Conservation (phyloP, 139 green algal species). For the Pseudopediastrum boryanum region DNA sequence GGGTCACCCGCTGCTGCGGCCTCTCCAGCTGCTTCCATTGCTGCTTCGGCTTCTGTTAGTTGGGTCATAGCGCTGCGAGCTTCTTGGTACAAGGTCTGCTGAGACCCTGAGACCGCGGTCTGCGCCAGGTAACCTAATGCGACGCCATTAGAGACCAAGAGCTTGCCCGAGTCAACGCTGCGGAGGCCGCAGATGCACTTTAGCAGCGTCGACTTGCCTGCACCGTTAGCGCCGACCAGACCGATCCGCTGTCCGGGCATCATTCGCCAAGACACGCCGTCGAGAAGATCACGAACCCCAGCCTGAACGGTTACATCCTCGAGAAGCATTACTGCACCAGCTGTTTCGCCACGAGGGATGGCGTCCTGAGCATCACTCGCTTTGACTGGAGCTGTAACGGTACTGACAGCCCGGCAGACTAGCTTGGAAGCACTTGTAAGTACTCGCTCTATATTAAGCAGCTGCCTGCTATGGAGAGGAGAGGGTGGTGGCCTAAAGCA, state of each 20-base stretch:
- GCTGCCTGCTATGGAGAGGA: no score
- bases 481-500: no score
- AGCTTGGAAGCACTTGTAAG: no score
- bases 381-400: no score
- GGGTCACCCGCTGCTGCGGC: conserved; percentile 16
- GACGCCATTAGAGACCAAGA: conserved; percentile 45
- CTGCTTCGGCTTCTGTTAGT: conserved; percentile 43
- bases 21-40: conserved; percentile 29
- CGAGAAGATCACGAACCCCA: conserved; percentile 54
- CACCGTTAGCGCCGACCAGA: conserved; percentile 70
- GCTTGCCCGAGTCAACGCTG: conserved; percentile 30
- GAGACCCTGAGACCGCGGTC: conserved; percentile 65
- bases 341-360: conserved; percentile 54
- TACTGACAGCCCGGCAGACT: no score
- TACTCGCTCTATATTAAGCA: no score
- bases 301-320: conserved; percentile 54
- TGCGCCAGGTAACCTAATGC: conserved; percentile 70
- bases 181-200: conserved; percentile 37
- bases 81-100: conserved; percentile 68
- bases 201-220: conserved; percentile 72
- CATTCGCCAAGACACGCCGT: conserved; percentile 55
- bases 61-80: conserved; percentile 61
- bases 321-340: conserved; percentile 55
- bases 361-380: no score
- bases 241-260: conserved; percentile 61